phyloP scores from a whole-genome alignment of 2,329 filamentous ascomycete genomes.

The Nannizzia gypsea region DNA sequence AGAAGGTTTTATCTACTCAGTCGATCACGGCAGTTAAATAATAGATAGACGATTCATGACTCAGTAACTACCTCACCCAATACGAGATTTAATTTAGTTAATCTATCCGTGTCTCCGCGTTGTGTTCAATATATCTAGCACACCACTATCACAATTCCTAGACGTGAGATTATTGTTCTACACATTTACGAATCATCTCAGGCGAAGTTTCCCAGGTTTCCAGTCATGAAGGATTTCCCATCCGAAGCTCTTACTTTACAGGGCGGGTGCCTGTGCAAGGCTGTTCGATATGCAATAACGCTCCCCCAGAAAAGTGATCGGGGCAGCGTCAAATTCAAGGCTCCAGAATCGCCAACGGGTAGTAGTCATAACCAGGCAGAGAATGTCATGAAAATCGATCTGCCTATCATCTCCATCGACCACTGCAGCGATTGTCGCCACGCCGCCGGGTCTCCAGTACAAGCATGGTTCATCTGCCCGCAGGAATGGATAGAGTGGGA shows the following conservation, averaged over 20 bases:
- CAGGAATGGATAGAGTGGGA: constrained; percentile 19
- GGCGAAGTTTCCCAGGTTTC: background rate
- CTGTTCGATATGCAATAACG: constrained; percentile 20
- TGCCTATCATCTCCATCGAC: constrained; percentile 19
- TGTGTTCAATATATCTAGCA: too few relatives aligned
- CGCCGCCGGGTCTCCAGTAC: constrained; percentile 15
- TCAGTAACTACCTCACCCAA: too few relatives aligned
- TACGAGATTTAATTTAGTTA: too few relatives aligned
- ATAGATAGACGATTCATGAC: too few relatives aligned
- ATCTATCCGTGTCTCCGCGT: too few relatives aligned
- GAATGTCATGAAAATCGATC: constrained; percentile 9
- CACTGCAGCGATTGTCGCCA: constrained; percentile 21
- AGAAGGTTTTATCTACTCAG: too few relatives aligned
- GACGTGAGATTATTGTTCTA: background rate
- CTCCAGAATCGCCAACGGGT: background rate
- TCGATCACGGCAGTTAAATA: too few relatives aligned
- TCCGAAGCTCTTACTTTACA: background rate
- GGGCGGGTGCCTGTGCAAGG: constrained; percentile 22
- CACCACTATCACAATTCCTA: too few relatives aligned
- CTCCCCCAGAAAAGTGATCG: constrained; percentile 16
- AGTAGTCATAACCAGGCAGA: background rate
- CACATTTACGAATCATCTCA: background rate
- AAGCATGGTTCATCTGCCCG: constrained; percentile 21
- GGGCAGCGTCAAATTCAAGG: constrained; percentile 1
- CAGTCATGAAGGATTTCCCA: background rate